Evolutionary conservation across 768 basidiomycete genomes (phyloP).

Genomic region (Lactarius sp.): DNA sequence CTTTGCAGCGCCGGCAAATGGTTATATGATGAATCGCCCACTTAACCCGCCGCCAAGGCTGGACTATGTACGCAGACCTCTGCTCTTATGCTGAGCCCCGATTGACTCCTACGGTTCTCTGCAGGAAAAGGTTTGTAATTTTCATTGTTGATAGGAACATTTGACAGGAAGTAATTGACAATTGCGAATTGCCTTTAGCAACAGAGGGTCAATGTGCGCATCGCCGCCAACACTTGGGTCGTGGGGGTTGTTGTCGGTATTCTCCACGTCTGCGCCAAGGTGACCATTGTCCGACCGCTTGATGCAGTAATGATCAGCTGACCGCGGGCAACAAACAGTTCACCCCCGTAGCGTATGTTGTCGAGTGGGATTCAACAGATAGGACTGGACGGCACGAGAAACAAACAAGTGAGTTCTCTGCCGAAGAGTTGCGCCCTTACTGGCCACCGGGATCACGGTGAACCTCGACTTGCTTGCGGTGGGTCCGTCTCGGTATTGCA

Average conservation of each 20-base stretch:
- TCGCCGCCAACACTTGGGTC: slow-evolving; percentile 34
- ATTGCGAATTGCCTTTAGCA: slow-evolving; percentile 19
- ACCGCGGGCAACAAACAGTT: slow-evolving; percentile 9
- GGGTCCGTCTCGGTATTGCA: neutral
- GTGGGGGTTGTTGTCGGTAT: slow-evolving; percentile 31
- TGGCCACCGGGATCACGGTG: neutral
- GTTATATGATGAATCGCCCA: neutral
- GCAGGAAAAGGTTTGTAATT: slow-evolving; percentile 7
- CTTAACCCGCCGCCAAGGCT: neutral
- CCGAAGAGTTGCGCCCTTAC: neutral
- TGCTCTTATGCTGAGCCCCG: neutral
- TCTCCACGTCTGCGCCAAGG: slow-evolving; percentile 25
- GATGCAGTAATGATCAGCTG: neutral
- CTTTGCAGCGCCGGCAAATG: neutral
- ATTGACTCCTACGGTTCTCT: neutral
- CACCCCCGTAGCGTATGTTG: neutral
- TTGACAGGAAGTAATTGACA: neutral
- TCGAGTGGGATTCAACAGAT: slow-evolving; percentile 13
- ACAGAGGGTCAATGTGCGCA: slow-evolving; percentile 31
- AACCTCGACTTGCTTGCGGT: neutral
- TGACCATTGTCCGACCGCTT: neutral
- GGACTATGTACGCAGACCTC: neutral
- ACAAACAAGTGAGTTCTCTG: slow-evolving; percentile 1
- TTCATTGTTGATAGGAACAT: neutral
- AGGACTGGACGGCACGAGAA: slow-evolving; percentile 1